Evolutionary conservation across 192 early-diverging fungal species (phyloP), one percentile per base, ranked within the genome.

Genomic region (Coemansia furcata): DNA sequence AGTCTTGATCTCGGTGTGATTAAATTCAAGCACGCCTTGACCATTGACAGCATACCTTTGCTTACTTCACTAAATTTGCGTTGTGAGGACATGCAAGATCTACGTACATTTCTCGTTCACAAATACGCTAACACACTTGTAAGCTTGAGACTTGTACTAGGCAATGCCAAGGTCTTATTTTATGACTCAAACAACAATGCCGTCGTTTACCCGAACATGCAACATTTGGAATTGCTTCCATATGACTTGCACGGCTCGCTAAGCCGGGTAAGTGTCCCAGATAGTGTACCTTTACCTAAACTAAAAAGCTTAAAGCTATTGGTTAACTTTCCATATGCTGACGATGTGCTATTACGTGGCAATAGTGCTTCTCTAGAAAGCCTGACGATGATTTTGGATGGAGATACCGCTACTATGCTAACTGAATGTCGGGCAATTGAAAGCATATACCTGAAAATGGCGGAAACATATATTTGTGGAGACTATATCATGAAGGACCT

Each of bases 291-390:
- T 17, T 65, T 65, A 54, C 50, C 36, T 7, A 35, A 10, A 11
- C 33, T 65, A n/a, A 35, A 39, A 5, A 17, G 43, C 15, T n/a
- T 65, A 14, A 35, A 50, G 30, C 6, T 47, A 15, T 15, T 46
- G 3, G 32, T 14, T 21, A n/a, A 21, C 32, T 65, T 50, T 35
- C 63, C 63, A 46, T 65, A 37, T 23, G 15, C 42, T 4, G 47
- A 65, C 10, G 63, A 65, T 54, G 50, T 54, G n/a, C 36, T 65
- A 19, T 54, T 65, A 9, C 63, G 63, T 12, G 63, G 63, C 2
- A 54, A 65, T 33, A 40, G 47, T 26, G 44, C 10, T 3, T 38
- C 37, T 2, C 33, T 65, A 11, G 46, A 65, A 17, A 12, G 19
- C 35, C 6, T 65, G 54, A 32, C 11, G 4, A 15, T 57, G 30